These are phyloP conservation scores for Schwanniomyces etchellsii DNA, from an alignment of 1,139 yeast genomes.

Conservation along the genomic window DNA sequence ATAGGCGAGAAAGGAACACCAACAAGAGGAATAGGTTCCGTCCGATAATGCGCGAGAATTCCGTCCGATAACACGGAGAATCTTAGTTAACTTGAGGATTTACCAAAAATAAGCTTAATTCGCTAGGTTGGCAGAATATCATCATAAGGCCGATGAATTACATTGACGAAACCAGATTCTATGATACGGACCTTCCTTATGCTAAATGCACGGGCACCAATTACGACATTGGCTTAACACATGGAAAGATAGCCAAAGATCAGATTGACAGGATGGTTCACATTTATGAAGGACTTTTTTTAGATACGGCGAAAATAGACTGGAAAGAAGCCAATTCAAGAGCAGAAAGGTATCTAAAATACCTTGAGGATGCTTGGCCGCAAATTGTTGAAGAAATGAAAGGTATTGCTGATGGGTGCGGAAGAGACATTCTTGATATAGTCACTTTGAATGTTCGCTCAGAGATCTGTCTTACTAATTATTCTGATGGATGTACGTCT, in stretches of 20 bases:
- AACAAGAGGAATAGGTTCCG: too few species aligned
- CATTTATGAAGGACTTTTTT: slow-evolving; percentile 3
- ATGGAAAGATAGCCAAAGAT: not conserved
- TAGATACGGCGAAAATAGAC: slow-evolving; percentile 1
- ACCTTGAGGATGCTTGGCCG: slow-evolving; percentile 1
- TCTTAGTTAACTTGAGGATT: too few species aligned
- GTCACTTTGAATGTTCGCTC: slow-evolving; percentile 24
- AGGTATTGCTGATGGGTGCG: slow-evolving; percentile 26
- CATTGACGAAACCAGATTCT: not conserved
- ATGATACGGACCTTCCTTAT: not conserved
- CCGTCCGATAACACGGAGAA: too few species aligned
- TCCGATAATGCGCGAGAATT: too few species aligned
- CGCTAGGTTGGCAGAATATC: too few species aligned
- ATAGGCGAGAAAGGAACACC: too few species aligned
- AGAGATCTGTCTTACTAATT: slow-evolving; percentile 16
- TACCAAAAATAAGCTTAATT: too few species aligned
- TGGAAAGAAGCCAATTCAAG: slow-evolving; percentile 3
- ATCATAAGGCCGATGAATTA: too few species aligned
- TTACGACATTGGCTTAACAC: not conserved
- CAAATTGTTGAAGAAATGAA: slow-evolving; percentile 17
- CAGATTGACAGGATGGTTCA: slow-evolving; percentile 1
- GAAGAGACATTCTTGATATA: slow-evolving; percentile 18
- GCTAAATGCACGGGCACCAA: not conserved
- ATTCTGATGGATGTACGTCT: slow-evolving; percentile 27
- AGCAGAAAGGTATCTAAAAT: slow-evolving; percentile 2